Evolutionary conservation across 73 alveolate genomes (phyloP).

Genomic region (Halteria grandinella): DNA sequence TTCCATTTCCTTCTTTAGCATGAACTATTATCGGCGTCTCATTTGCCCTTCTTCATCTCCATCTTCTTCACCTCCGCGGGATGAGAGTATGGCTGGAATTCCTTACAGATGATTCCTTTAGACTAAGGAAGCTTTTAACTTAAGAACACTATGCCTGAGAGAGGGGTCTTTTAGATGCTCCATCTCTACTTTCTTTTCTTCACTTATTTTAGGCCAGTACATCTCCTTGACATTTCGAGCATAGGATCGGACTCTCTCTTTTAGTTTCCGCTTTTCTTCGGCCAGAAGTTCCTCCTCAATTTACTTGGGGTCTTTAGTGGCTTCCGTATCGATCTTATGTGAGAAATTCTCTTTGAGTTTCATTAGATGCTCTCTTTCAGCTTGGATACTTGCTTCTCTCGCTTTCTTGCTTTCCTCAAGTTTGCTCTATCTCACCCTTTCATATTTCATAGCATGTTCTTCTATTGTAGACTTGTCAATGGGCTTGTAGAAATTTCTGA

Average conservation of each 20-base stretch:
- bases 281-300: not conserved
- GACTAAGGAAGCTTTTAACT: too few species aligned
- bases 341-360: not conserved
- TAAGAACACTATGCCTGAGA: too few species aligned
- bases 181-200: conserved; percentile 40
- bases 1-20: too few species aligned
- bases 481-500: conserved; percentile 49
- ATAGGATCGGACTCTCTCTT: conserved; percentile 47
- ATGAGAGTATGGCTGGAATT: not conserved
- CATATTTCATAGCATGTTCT: conserved; percentile 40
- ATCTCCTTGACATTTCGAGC: conserved; percentile 67
- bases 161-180: conserved; percentile 14
- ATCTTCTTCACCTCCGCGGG: not conserved
- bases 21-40: not conserved
- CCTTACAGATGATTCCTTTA: not conserved
- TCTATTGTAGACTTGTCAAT: conserved; percentile 25
- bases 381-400: not conserved
- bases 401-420: not conserved
- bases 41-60: not conserved
- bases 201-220: conserved; percentile 63
- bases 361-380: conserved; percentile 1
- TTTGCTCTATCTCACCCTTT: conserved; percentile 10
- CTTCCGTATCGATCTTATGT: not conserved
- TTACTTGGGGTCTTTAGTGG: not conserved
- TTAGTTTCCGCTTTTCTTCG: conserved; percentile 24